Base-by-base conservation (phyloP, 2,329 filamentous ascomycete genomes). In the Colletotrichum orchidophilum region DNA sequence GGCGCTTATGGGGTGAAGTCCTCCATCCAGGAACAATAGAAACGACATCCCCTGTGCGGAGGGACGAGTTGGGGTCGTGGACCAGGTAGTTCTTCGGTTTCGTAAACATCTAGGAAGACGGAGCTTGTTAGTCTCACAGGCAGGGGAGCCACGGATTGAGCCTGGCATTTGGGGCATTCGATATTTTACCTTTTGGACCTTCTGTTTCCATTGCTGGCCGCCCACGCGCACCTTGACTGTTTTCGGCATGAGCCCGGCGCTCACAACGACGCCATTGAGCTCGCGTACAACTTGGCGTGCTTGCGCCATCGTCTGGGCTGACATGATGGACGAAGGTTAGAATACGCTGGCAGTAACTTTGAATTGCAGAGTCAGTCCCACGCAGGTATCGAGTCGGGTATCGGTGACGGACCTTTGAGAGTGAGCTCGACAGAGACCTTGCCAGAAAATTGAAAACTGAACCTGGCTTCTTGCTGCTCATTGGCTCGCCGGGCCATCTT, bases 181-280 rank as follows among this genome's bases (percentile, higher is more conserved):
- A 46, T 46, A 46, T 42, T 55, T 29, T 52, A 74, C 73, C 66
- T 74, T 74, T 55, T 74, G 73, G 7, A 74, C 55, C 29, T 66
- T 72, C 8, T 57, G 66, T 79, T 95, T 93, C 91, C 92, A 96
- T 78, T 89, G 87, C 78, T 91, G 89, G 15, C 87, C 88, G 62
- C 92, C 91, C 15, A 95, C 87, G 74, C 91, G 89, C 73, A 95
- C 93, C 82, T 93, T 95, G 68, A 95, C 92, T 3, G 93, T 95
- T 82, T 92, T 93, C 70, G 90, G 83, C 92, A 95, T 95, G 70
- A 91, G 87, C 24, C 93, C 94, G 7, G 93, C 90, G 52, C 93
- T 94, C 60, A 95, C 89, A 27, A 96, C 94, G 50, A 96, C 89
- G 73, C 92, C 93, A 72, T 87, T 86, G 68, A 90, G 79, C 77